Base-by-base conservation (phyloP, 1,284 basidiomycete species). In the Apiotrichum akiyoshidainum region DNA sequence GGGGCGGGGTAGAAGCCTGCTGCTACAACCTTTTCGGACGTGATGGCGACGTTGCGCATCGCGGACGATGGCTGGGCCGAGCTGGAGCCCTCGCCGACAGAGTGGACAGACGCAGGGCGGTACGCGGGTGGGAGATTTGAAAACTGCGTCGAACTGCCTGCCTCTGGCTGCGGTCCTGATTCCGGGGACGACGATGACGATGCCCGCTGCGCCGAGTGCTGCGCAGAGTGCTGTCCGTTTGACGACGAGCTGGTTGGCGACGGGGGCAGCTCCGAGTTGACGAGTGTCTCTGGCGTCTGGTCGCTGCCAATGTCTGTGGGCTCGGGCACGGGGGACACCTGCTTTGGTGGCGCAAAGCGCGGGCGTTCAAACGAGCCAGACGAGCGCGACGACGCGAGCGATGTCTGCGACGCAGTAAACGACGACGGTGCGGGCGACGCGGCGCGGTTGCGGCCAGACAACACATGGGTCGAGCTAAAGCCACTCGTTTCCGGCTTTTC, bases 1-100 rank as follows among this genome's bases (percentile, higher is more conserved):
- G 77, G 76, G 3, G 77, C 77, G 9, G 77, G 75, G 56, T 78
- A 78, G 55, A 74, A 76, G 26, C 72, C 73, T 26, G 69, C 68
- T 9, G 68, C 72, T 11, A 64, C 60, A 1, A 69, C 68, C 64
- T 78, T 78, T 41, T 78, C 77, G 37, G 31, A 60, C 52, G 46
- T 48, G 35, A 44, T 59, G 12, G 42, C 55, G 7, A 17, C 39
- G 21, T n/a, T 42, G 22, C 22, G 50, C 50, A 42, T 37, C 40
- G 19, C 50, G 49, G 49, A 6, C 14, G 60, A 57, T 3, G 62
- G 42, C 40, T 41, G 48, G 2, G 63, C 58, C 3, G 64, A 48
- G 12, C 55, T 42, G 8, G 50, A 52, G 9, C 44, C 37, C 7
- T 55, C 37, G 14, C 14, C 40, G 35, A 11, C n/a, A 6, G 22